Evolutionary conservation across 1,284 basidiomycete genomes (phyloP).

Genomic region (Ceratorhiza oryzae-sativae): DNA sequence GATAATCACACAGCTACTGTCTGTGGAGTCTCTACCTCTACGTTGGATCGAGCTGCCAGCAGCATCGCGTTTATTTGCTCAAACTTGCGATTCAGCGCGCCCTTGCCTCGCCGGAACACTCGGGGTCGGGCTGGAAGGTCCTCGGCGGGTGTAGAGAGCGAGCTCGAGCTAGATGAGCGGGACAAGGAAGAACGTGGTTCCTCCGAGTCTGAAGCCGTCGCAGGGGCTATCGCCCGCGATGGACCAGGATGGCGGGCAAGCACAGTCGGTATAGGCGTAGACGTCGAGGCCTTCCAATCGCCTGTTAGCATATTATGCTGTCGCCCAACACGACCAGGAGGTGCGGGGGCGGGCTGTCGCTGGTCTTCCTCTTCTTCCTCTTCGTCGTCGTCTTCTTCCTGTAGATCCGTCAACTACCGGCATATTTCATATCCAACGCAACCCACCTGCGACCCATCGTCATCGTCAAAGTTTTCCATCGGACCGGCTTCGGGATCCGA

Average conservation of each 20-base stretch:
- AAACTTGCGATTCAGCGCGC: conserved; percentile 36
- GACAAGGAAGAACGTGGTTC: conserved; percentile 16
- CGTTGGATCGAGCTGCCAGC: conserved; percentile 28
- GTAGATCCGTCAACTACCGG: neutral
- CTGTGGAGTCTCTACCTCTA: conserved; percentile 11
- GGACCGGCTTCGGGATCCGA: conserved; percentile 38
- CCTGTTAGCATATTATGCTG: conserved; percentile 18
- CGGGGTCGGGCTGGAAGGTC: conserved; percentile 17
- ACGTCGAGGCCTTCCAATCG: conserved; percentile 18
- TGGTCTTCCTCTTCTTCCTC: conserved; percentile 40
- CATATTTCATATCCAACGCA: neutral
- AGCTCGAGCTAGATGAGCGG: conserved; percentile 31
- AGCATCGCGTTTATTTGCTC: conserved; percentile 32
- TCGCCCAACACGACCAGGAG: conserved; percentile 21
- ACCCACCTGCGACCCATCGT: conserved; percentile 55
- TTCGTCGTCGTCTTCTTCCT: conserved; percentile 36
- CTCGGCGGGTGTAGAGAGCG: conserved; percentile 20
- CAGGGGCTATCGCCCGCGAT: neutral
- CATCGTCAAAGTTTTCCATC: conserved; percentile 50
- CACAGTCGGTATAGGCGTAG: neutral
- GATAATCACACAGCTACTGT: conserved; percentile 20
- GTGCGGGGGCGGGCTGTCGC: conserved; percentile 14
- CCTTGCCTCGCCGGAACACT: conserved; percentile 22
- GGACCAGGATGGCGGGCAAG: neutral
- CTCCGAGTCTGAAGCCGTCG: conserved; percentile 9